phyloP scores from a whole-genome alignment of 257 asterid species.

The Solanum raphanifolium region DNA sequence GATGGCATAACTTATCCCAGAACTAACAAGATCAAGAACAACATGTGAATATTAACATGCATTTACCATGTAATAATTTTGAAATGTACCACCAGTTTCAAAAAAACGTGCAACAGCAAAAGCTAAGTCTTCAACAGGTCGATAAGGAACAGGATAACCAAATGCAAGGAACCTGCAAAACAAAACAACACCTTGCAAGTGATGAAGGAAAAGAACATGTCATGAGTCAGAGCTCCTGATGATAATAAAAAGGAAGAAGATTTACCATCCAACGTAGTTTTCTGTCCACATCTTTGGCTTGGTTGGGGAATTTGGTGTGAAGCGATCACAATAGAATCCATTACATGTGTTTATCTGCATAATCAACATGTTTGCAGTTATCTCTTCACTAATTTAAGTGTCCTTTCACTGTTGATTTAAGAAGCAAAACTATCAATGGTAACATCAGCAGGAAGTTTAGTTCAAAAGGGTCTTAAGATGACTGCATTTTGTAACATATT shows the following conservation, averaged over 20 bases:
- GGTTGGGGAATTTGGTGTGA: slow-evolving; percentile 55
- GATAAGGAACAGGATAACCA: slow-evolving; percentile 66
- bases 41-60: not conserved
- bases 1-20: not conserved
- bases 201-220: not conserved
- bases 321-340: slow-evolving; percentile 68
- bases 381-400: not conserved
- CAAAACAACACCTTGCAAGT: not conserved
- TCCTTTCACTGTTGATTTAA: not conserved
- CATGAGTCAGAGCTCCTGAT: not conserved
- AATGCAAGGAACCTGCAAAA: slow-evolving; percentile 65
- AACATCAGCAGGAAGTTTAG: not conserved
- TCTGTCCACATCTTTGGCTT: slow-evolving; percentile 87
- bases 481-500: not conserved
- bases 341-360: slow-evolving; percentile 84
- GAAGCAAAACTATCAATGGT: not conserved
- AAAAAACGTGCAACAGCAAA: slow-evolving; percentile 83
- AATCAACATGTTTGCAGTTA: not conserved
- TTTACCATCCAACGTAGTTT: slow-evolving; percentile 72
- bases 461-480: not conserved
- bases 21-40: not conserved
- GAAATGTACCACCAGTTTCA: slow-evolving; percentile 78
- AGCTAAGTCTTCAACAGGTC: slow-evolving; percentile 82
- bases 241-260: not conserved
- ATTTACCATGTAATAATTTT: slow-evolving; percentile 79